Base-by-base conservation (phyloP, 2,329 filamentous ascomycete genomes). In the Penicillium palitans region DNA sequence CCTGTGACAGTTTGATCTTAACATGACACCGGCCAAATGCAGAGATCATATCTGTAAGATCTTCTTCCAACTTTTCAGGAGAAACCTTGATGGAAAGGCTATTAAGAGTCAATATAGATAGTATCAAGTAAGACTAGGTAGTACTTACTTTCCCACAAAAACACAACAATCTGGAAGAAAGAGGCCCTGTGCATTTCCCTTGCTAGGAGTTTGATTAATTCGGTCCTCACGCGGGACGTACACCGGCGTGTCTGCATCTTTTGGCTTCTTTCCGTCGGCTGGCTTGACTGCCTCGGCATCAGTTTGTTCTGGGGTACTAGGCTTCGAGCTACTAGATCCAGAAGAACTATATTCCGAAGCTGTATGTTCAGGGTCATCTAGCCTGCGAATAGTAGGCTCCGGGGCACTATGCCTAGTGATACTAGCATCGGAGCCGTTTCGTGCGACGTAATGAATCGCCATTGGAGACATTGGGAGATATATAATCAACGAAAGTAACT, bases 121-220 rank as follows among this genome's bases (percentile, higher is more conserved):
- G 25, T 19, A 42, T 42, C 12, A 48, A 19, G 35, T 35, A 47
- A 21, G n/a, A 17, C 10, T 45, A 10, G 29, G 45, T 1, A 27
- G 25, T 19, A 70, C 69, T 56, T 68, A 76, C 75, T 76, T 77
- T 47, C 74, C 75, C 40, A 76, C 70, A 58, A 77, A 77, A 45
- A 77, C 63, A 52, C 72, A 72, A 27, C 74, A 74, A 42, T 68
- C 66, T 7, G 74, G 73, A 37, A 72, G 62, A 41, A 74, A 74
- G 19, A 76, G 57, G 29, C 74, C 74, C 55, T 76, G 73, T 12
- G 74, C 73, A 58, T 74, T 76, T 39, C 66, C 65, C 4, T 68
- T 65, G n/a, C 59, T 68, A 29, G 69, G 67, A 25, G 63, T 55
- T 49, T 72, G 68, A 6, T 49, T 46, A 39, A 70, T 29, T 45